Base-by-base conservation (phyloP, 2,329 filamentous ascomycete genomes). In the Aspergillus persii region DNA sequence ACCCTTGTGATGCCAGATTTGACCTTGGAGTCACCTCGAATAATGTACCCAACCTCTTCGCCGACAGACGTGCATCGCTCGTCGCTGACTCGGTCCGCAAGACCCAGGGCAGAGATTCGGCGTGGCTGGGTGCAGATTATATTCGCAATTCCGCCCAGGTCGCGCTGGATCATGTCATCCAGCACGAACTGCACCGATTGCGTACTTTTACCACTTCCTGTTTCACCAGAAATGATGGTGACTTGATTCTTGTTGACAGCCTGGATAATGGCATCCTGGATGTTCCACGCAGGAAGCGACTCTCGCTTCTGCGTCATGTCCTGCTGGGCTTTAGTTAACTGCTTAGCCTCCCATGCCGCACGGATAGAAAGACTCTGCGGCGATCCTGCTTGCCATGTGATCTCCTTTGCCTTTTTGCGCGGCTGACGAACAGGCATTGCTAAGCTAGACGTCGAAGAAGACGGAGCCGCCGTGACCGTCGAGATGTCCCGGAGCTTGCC, bases 71-170 rank as follows among this genome's bases (percentile, higher is more conserved):
- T 86, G 73, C 92, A 96, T 61, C 95, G 86, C 75, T 99, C 95
- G 65, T 96, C 93, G 50, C 92, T 92, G 2, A 99, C 95, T 67
- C 95, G 88, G 74, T 99, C 95, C 2, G 95, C 96, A 60, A 99
- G 83, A 53, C 95, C 93, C 8, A 99, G 84, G 2, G 95, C 95
- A 30, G 94, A 97, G 62, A 99, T 98, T 73, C 95, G 86, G 59
- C 95, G 87, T 26, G 95, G 95, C 69, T 99, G 95, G 0, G 95
- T 99, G 69, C 96, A 96, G 61, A 99, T 87, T 63, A 99, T 96
- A 69, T 96, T 97, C 33, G 89, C 90, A 11, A 86, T 86, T 11
- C 84, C 85, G 2, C 94, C 95, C 8, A 96, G 81, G 7, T 88
- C 86, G 50, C 85, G 83, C 61, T 84, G 82, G 67, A 97, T 96